Conservation (phyloP, 352 stramenopile genomes). For the Detonula confervacea region DNA sequence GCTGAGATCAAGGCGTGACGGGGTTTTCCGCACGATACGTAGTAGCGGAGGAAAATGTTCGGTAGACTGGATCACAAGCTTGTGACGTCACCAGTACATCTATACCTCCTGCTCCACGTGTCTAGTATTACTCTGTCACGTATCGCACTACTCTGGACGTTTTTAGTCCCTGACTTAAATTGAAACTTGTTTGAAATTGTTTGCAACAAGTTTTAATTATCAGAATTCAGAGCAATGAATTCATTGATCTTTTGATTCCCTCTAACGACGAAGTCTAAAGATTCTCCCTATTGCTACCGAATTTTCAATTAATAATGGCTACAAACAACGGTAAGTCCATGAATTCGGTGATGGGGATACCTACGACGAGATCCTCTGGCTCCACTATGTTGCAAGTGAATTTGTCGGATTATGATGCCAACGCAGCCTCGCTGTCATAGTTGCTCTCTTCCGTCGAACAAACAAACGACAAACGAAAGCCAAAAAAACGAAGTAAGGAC, state of each 20-base stretch:
- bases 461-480: not conserved
- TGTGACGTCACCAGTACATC: too few relatives aligned
- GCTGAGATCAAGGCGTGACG: conserved; percentile 6
- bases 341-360: not conserved
- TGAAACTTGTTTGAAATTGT: not conserved
- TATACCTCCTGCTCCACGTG: too few relatives aligned
- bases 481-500: not conserved
- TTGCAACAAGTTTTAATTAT: not conserved
- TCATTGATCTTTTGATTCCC: not conserved
- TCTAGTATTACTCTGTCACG: not conserved
- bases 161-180: not conserved
- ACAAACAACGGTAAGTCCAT: not conserved
- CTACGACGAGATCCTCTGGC: not conserved
- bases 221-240: not conserved
- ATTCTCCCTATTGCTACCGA: not conserved
- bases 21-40: not conserved
- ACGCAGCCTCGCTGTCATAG: not conserved
- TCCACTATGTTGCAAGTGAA: not conserved
- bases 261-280: not conserved
- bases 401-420: not conserved
- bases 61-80: too few relatives aligned
- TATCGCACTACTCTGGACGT: not conserved
- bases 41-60: conserved; percentile 6
- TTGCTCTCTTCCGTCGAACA: not conserved
- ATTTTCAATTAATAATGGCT: not conserved